Evolutionary conservation across 108 stramenopile species (phyloP), one percentile per base, ranked within the genome.

Genomic region (Stephanodiscus minutulus): DNA sequence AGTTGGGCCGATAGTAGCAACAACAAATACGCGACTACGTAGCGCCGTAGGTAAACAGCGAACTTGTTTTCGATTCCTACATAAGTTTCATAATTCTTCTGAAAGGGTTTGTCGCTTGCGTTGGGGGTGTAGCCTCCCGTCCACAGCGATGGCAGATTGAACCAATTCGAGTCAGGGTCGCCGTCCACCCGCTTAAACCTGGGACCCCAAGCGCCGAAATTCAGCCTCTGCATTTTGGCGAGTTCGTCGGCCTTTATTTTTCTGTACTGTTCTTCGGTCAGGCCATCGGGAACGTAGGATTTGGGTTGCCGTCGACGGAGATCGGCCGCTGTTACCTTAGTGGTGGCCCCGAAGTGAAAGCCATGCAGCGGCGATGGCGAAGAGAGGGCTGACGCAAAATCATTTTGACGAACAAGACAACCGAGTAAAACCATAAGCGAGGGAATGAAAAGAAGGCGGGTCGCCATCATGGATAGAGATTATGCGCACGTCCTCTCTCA

Each of bases 131-230:
- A 85, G 36, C 85, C 87, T 43, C 49, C 50, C 2, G 78, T 87
- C 86, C 88, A 89, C 20, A 89, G 61, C 37, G 44, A 61, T 17
- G 82, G 79, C 61, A 85, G 60, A 3, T 83, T 64, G 62, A 89
- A 75, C 88, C 88, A 89, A 74, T 87, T 86, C 9, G 82, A 84
- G 47, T 79, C 79, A 5, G 86, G 86, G 31, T 75, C 63, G 18
- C 75, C 68, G 24, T 74, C 82, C 5, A 74, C 77, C 31, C 33
- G 57, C 43, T 73, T 65, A 58, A 85, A 89, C 31, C 86, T 66
- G 3, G 88, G 88, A 49, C 88, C 88, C 79, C 81, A 89, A 1
- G 84, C 86, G 9, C 82, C 85, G 64, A 83, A 89, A 47, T 86
- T 72, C 76, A 73, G 85, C 43, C 67, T 72, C 29, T 61, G 46